These are phyloP conservation scores for Candida mesenterica DNA, from an alignment of 1,139 yeast species.

Conservation along the genomic window DNA sequence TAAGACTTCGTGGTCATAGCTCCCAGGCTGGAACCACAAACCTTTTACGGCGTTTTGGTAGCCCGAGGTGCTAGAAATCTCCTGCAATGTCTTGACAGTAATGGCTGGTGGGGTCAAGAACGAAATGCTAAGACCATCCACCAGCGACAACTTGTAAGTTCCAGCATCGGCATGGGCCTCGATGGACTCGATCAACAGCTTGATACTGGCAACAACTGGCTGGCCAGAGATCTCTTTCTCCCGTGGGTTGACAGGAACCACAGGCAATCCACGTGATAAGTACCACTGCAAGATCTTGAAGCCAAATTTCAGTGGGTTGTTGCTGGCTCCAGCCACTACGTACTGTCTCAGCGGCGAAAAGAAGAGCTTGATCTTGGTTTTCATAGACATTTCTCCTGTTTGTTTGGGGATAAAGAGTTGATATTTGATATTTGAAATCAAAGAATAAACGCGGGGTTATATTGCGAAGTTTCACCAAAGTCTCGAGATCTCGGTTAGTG, in stretches of 20 bases:
- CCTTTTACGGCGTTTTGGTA: slow-evolving; percentile 45
- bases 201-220: slow-evolving; percentile 36
- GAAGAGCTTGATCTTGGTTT: slow-evolving; percentile 41
- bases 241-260: slow-evolving; percentile 65
- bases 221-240: slow-evolving; percentile 46
- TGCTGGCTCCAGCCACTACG: slow-evolving; percentile 74
- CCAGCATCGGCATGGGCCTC: slow-evolving; percentile 22
- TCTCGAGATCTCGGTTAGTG: too few relatives aligned
- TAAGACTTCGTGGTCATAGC: slow-evolving; percentile 57
- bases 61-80: slow-evolving; percentile 32
- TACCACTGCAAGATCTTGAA: slow-evolving; percentile 73
- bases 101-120: slow-evolving; percentile 75
- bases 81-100: slow-evolving; percentile 47
- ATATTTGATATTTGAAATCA: too few relatives aligned
- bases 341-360: slow-evolving; percentile 54
- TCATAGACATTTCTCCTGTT: slow-evolving; percentile 45
- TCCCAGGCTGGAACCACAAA: slow-evolving; percentile 84
- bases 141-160: slow-evolving; percentile 24
- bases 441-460: too few relatives aligned
- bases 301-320: slow-evolving; percentile 66
- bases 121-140: slow-evolving; percentile 52
- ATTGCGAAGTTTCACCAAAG: too few relatives aligned
- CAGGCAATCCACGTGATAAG: slow-evolving; percentile 53
- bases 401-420: not conserved
- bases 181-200: slow-evolving; percentile 29